Evolutionary conservation across 345 rosid genomes (phyloP).

Genomic region (Abelmoschus esculentus): DNA sequence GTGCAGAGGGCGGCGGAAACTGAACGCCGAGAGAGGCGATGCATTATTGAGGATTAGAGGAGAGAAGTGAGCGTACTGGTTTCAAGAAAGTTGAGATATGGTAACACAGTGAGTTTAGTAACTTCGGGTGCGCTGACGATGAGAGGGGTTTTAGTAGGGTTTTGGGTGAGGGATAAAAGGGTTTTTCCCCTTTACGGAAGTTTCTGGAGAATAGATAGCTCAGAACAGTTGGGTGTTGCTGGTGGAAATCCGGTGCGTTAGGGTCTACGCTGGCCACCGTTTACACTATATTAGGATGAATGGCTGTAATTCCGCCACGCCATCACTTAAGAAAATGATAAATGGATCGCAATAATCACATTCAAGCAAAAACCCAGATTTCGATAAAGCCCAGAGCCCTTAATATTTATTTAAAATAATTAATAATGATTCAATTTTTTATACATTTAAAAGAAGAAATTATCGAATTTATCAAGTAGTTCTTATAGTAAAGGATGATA

Average conservation of each 20-base stretch:
- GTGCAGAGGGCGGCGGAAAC: slow-evolving; percentile 46
- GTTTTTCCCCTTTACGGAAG: slow-evolving; percentile 31
- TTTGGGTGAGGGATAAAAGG: neutral
- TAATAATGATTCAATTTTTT: no score
- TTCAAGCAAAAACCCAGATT: neutral
- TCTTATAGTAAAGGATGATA: no score
- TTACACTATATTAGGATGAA: no score
- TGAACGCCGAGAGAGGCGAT: slow-evolving; percentile 61
- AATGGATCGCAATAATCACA: neutral
- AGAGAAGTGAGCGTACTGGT: neutral
- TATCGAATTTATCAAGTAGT: neutral
- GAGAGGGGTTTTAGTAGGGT: slow-evolving; percentile 44
- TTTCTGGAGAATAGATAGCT: slow-evolving; percentile 34
- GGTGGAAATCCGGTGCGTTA: neutral
- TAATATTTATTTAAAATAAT: no score
- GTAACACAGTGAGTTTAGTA: neutral
- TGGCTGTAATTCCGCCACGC: no score
- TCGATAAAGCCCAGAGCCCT: neutral
- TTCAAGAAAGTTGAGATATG: neutral
- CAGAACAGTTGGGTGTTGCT: neutral
- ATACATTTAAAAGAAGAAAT: no score
- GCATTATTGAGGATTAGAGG: slow-evolving; percentile 34
- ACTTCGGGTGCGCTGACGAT: neutral
- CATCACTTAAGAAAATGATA: neutral
- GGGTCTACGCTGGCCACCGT: neutral